Conservation (phyloP, 805 yeast species). For the Barnettozyma botsteinii region DNA sequence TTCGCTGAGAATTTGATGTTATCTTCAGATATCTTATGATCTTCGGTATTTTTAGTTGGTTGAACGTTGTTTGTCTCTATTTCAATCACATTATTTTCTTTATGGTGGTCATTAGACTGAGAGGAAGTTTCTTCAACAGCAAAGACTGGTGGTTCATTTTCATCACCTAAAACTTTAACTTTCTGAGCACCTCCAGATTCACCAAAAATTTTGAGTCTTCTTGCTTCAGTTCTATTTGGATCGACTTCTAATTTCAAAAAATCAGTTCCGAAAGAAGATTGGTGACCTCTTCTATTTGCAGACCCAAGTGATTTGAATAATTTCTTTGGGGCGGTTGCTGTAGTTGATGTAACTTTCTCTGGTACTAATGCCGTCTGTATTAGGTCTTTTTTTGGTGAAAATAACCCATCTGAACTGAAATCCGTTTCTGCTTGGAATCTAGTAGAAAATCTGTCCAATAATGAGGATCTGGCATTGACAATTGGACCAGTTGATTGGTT, state of each 20-base stretch:
- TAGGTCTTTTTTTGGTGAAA: conserved; percentile 29
- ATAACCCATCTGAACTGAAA: conserved; percentile 31
- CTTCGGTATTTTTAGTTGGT: not conserved
- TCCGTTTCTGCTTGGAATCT: conserved; percentile 25
- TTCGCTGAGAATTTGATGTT: not conserved
- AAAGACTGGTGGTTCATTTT: conserved; percentile 8
- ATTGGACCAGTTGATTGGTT: conserved; percentile 18
- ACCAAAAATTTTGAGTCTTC: conserved; percentile 34
- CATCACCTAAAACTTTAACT: conserved; percentile 24
- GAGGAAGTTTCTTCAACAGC: not conserved
- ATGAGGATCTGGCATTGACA: conserved; percentile 19
- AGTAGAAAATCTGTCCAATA: conserved; percentile 33
- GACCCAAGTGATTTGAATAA: conserved; percentile 8
- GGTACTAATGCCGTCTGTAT: conserved; percentile 15
- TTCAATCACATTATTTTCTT: not conserved
- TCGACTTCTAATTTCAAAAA: conserved; percentile 33
- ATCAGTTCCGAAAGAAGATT: conserved; percentile 11
- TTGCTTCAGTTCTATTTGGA: conserved; percentile 37
- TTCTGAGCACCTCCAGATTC: conserved; percentile 24
- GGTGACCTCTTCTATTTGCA: conserved; percentile 1
- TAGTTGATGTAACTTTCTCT: conserved; percentile 9
- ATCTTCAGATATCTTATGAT: not conserved
- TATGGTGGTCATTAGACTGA: not conserved
- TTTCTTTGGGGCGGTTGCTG: conserved; percentile 1
- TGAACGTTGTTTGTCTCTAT: not conserved